Percentiles rank a stretch among this genome's conserved stretches.
These are phyloP conservation scores for Gymnopilus dilepis DNA, from an alignment of 768 basidiomycete genomes.

Conservation along the genomic window DNA sequence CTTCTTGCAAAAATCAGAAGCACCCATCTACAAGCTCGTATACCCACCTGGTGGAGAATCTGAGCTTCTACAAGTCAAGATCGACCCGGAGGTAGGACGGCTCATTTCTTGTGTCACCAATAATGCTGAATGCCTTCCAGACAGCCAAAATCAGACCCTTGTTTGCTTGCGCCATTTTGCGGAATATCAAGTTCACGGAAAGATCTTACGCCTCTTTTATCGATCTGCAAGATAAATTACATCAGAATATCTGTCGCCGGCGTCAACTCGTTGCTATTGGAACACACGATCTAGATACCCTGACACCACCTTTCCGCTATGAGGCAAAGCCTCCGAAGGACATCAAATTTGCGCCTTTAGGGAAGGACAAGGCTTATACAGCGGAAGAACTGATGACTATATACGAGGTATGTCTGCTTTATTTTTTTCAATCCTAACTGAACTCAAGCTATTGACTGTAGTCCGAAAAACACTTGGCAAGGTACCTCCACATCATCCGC, in stretches of 20 bases:
- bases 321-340: slow-evolving; percentile 81
- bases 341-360: slow-evolving; percentile 91
- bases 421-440: not conserved
- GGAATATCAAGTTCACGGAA: slow-evolving; percentile 88
- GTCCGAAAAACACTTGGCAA: slow-evolving; percentile 91
- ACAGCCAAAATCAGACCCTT: slow-evolving; percentile 84
- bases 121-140: slow-evolving; percentile 41
- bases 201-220: slow-evolving; percentile 96
- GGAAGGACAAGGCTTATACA: slow-evolving; percentile 77
- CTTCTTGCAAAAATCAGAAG: slow-evolving; percentile 73
- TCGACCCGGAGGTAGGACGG: slow-evolving; percentile 73
- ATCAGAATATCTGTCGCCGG: slow-evolving; percentile 92
- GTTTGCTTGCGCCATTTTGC: slow-evolving; percentile 90
- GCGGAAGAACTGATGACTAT: slow-evolving; percentile 92
- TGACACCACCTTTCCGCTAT: slow-evolving; percentile 87
- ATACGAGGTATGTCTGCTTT: slow-evolving; percentile 75
- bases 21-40: slow-evolving; percentile 77
- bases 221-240: slow-evolving; percentile 98
- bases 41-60: slow-evolving; percentile 73
- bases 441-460: slow-evolving; percentile 40
- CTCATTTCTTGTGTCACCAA: not conserved
- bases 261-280: slow-evolving; percentile 95
- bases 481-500: slow-evolving; percentile 90
- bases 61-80: slow-evolving; percentile 66
- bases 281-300: slow-evolving; percentile 94